A percentile compares a stretch with the other conserved stretches of the same genome.
Evolutionary conservation across 108 stramenopile genomes (phyloP).

Genomic region (Fragilaria radians): DNA sequence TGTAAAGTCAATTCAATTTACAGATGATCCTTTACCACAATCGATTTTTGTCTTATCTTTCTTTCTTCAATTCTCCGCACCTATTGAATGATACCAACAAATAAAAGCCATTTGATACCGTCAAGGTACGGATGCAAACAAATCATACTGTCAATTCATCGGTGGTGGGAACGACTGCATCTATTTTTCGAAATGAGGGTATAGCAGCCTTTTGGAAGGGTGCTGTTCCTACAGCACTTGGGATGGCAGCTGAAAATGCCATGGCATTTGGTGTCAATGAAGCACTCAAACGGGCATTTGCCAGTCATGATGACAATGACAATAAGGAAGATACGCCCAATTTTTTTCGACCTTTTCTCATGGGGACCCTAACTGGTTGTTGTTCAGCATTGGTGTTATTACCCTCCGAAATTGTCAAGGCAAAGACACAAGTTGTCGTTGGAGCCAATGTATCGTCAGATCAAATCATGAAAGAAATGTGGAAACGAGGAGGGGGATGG

Average conservation of each 20-base stretch:
- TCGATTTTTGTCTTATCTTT: background rate
- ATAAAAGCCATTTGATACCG: conserved; percentile 83
- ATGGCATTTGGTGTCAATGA: conserved; percentile 92
- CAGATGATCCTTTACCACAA: background rate
- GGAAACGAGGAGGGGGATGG: conserved; percentile 49
- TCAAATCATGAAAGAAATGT: conserved; percentile 63
- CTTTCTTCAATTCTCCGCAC: background rate
- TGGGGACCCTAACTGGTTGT: conserved; percentile 80
- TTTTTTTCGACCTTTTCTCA: conserved; percentile 71
- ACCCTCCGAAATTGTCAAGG: conserved; percentile 83
- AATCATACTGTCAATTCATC: conserved; percentile 39
- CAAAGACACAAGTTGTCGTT: conserved; percentile 78
- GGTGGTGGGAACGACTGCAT: conserved; percentile 33
- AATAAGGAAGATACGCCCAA: conserved; percentile 44
- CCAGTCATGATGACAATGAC: conserved; percentile 27
- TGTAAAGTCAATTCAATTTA: background rate
- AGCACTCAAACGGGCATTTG: conserved; percentile 81
- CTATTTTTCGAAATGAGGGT: conserved; percentile 59
- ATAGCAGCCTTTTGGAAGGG: conserved; percentile 75
- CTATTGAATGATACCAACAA: background rate
- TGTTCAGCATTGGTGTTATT: conserved; percentile 71
- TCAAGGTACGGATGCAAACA: conserved; percentile 86
- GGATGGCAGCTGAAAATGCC: conserved; percentile 84
- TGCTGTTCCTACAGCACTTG: conserved; percentile 76
- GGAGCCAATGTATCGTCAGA: conserved; percentile 42